These are phyloP conservation scores for Penicillium sp. DNA, from an alignment of 2,329 filamentous ascomycete genomes.

Conservation along the genomic window DNA sequence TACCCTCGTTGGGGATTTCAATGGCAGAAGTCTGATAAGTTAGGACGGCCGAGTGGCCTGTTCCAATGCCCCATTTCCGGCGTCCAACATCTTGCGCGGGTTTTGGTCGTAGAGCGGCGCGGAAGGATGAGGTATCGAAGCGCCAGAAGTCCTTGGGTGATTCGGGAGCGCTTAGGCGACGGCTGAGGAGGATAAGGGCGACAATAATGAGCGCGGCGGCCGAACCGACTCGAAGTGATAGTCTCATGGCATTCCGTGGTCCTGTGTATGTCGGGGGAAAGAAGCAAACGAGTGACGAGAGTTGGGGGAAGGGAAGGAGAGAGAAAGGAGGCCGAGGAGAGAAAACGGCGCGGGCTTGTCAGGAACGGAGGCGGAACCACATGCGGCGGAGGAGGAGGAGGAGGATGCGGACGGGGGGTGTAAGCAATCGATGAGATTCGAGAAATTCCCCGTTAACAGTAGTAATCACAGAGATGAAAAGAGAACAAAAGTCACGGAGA, in stretches of 20 bases:
- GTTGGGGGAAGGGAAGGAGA: conserved; percentile 7
- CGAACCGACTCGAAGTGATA: conserved; percentile 38
- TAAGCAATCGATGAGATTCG: not conserved
- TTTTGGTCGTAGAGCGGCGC: conserved; percentile 18
- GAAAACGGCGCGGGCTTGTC: conserved; percentile 7
- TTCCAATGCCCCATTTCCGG: conserved; percentile 32
- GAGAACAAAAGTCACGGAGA: not conserved
- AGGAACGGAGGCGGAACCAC: conserved; percentile 17
- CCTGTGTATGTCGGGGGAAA: conserved; percentile 9
- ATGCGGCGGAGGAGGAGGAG: conserved; percentile 13
- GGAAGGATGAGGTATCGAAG: conserved; percentile 33
- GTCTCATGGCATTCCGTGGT: conserved; percentile 34
- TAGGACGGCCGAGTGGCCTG: conserved; percentile 23
- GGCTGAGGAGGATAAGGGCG: conserved; percentile 37
- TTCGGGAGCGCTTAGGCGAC: conserved; percentile 31
- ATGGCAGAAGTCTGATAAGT: conserved; percentile 39
- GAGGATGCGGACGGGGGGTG: not conserved
- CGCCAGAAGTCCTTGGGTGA: conserved; percentile 37
- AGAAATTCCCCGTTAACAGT: not conserved
- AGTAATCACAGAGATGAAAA: not conserved
- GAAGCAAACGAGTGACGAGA: conserved; percentile 16
- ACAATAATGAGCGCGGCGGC: conserved; percentile 41
- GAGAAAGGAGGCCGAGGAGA: conserved; percentile 10
- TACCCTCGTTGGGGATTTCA: conserved; percentile 45
- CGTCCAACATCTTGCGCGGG: conserved; percentile 16